These are phyloP conservation scores for Pichia norvegensis DNA, from an alignment of 1,139 yeast species.

Conservation along the genomic window DNA sequence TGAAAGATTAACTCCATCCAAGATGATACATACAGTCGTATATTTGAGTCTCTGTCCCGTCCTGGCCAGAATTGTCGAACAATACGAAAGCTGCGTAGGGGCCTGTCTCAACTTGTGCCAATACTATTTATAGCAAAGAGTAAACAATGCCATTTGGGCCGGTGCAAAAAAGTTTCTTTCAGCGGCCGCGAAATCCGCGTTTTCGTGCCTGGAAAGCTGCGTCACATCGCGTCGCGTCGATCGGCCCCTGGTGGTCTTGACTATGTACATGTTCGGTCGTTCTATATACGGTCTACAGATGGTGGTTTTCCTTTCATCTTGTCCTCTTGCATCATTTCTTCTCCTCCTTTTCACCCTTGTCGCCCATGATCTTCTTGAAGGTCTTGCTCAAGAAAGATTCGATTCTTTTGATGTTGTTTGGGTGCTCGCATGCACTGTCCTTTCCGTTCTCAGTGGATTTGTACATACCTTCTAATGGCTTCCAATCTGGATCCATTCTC, in stretches of 20 bases:
- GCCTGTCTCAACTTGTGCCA: background rate
- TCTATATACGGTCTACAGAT: too few species aligned
- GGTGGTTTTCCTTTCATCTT: too few species aligned
- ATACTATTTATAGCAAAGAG: background rate
- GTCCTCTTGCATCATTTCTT: constrained; percentile 1
- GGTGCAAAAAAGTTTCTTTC: too few species aligned
- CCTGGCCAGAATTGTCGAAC: too few species aligned
- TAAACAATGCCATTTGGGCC: background rate
- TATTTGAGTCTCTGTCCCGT: too few species aligned
- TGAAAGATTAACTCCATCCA: too few species aligned
- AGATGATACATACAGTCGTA: too few species aligned
- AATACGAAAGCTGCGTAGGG: too few species aligned
- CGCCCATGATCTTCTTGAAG: constrained; percentile 41
- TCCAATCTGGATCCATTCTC: constrained; percentile 55
- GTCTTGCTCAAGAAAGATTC: constrained; percentile 58
- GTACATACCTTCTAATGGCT: constrained; percentile 31
- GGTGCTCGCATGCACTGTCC: constrained; percentile 38
- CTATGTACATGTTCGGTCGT: background rate
- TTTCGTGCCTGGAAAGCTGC: too few species aligned
- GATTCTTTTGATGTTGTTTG: constrained; percentile 50
- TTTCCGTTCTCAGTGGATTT: constrained; percentile 7
- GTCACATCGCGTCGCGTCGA: too few species aligned
- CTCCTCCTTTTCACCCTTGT: constrained; percentile 11
- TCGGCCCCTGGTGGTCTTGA: too few species aligned
- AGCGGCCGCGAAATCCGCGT: too few species aligned